Percentiles rank a stretch among this genome's conserved stretches.
Conservation (phyloP, 495 filamentous ascomycete species). For the Talaromyces proteolyticus region DNA sequence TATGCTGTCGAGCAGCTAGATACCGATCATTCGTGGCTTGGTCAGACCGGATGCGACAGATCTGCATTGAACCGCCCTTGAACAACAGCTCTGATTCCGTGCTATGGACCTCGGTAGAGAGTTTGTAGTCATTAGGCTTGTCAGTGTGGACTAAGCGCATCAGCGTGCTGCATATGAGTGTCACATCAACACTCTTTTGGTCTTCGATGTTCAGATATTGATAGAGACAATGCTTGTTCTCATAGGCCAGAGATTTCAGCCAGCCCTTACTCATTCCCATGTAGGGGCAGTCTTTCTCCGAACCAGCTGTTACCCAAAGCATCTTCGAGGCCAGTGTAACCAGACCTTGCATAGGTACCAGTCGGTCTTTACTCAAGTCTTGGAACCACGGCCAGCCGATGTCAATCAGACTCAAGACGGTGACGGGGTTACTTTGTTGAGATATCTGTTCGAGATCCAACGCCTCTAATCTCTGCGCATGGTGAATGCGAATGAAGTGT, state of each 20-base stretch:
- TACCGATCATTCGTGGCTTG: not conserved
- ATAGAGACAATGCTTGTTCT: not conserved
- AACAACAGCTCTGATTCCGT: not conserved
- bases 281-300: not conserved
- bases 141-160: not conserved
- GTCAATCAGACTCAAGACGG: constrained; percentile 1
- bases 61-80: not conserved
- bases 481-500: not conserved
- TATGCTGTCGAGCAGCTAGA: not conserved
- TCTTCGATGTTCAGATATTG: constrained; percentile 1
- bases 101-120: not conserved
- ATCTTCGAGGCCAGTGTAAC: not conserved
- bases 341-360: not conserved
- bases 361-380: not conserved
- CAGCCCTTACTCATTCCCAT: not conserved
- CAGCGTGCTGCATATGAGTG: not conserved
- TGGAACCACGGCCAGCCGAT: not conserved
- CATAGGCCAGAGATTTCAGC: not conserved
- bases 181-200: not conserved
- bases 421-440: not conserved
- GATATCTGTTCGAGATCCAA: not conserved
- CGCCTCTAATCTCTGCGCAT: not conserved
- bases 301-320: constrained; percentile 1
- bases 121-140: not conserved
- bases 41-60: not conserved